phyloP scores from a whole-genome alignment of 352 stramenopile species.

The Phytopythium cucurbitacearum region DNA sequence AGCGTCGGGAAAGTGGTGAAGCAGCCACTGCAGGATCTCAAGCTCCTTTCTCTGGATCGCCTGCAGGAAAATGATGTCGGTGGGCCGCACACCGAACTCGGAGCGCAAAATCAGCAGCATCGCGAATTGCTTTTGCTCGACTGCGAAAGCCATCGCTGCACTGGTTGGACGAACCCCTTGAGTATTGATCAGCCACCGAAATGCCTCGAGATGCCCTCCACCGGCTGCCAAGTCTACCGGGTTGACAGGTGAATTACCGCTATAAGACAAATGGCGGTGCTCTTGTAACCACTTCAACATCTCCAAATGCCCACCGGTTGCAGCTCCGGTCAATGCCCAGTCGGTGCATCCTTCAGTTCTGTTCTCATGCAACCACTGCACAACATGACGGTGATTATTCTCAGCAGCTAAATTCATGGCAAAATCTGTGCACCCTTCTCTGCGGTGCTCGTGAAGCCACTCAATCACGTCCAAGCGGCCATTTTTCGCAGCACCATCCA shows the following conservation, averaged over 20 bases:
- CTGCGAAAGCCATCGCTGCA: not conserved
- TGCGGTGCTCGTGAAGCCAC: slow-evolving; percentile 7
- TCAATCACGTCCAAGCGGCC: slow-evolving; percentile 5
- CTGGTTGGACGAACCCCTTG: not conserved
- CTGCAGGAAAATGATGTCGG: not conserved
- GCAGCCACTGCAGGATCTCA: slow-evolving; percentile 20
- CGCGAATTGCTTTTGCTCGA: slow-evolving; percentile 1
- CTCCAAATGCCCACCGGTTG: slow-evolving; percentile 14
- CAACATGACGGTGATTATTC: slow-evolving; percentile 1
- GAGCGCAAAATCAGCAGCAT: slow-evolving; percentile 5
- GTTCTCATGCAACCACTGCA: slow-evolving; percentile 7
- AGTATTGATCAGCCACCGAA: not conserved
- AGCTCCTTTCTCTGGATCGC: slow-evolving; percentile 10
- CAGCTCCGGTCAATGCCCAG: slow-evolving; percentile 1
- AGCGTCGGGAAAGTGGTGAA: not conserved
- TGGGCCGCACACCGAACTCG: not conserved
- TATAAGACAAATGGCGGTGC: slow-evolving; percentile 16
- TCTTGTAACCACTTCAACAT: slow-evolving; percentile 19
- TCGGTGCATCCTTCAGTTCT: slow-evolving; percentile 5
- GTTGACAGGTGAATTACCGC: slow-evolving; percentile 2
- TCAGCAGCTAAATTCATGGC: slow-evolving; percentile 4
- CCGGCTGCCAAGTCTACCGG: slow-evolving; percentile 4
- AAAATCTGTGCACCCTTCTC: slow-evolving; percentile 3
- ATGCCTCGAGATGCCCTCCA: slow-evolving; percentile 2
- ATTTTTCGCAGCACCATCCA: slow-evolving; percentile 6